Evolutionary conservation across 2,329 filamentous ascomycete genomes (phyloP).

Genomic region (Scolecobasidium constrictum): DNA sequence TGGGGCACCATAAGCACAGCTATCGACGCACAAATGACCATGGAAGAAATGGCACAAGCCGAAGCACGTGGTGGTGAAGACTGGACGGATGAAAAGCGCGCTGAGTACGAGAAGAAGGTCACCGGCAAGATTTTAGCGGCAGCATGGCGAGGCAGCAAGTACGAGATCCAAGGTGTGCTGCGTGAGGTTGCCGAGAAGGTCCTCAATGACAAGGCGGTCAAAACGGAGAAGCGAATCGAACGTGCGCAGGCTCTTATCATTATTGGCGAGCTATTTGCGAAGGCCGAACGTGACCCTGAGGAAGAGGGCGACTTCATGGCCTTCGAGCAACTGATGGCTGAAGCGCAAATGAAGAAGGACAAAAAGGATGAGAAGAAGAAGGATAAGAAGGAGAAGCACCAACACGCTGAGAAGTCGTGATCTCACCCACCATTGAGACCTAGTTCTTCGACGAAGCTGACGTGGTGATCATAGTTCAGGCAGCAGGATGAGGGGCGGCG

Average conservation of each 20-base stretch:
- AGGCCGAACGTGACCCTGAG: conserved; percentile 79
- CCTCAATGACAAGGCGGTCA: conserved; percentile 67
- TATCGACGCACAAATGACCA: conserved; percentile 93
- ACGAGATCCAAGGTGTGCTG: conserved; percentile 93
- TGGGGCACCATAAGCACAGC: conserved; percentile 96
- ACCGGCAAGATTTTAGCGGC: conserved; percentile 97
- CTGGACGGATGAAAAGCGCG: conserved; percentile 96
- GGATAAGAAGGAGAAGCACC: conserved; percentile 9
- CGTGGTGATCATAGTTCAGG: too few relatives aligned
- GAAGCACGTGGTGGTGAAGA: conserved; percentile 93
- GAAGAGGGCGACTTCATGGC: conserved; percentile 98
- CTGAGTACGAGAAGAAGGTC: conserved; percentile 88
- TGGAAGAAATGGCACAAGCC: conserved; percentile 97
- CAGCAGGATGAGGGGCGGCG: too few relatives aligned
- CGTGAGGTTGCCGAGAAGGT: conserved; percentile 89
- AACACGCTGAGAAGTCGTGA: too few relatives aligned
- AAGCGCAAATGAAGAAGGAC: conserved; percentile 91
- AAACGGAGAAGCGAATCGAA: conserved; percentile 76
- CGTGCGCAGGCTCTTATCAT: conserved; percentile 82
- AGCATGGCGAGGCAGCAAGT: conserved; percentile 92
- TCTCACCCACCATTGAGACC: too few relatives aligned
- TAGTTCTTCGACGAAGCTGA: too few relatives aligned
- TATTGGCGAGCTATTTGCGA: conserved; percentile 78
- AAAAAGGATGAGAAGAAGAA: conserved; percentile 58
- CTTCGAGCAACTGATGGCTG: conserved; percentile 94